Evolutionary conservation across 164 flowering plant species (phyloP).

Genomic region (Amborella trichopoda): DNA sequence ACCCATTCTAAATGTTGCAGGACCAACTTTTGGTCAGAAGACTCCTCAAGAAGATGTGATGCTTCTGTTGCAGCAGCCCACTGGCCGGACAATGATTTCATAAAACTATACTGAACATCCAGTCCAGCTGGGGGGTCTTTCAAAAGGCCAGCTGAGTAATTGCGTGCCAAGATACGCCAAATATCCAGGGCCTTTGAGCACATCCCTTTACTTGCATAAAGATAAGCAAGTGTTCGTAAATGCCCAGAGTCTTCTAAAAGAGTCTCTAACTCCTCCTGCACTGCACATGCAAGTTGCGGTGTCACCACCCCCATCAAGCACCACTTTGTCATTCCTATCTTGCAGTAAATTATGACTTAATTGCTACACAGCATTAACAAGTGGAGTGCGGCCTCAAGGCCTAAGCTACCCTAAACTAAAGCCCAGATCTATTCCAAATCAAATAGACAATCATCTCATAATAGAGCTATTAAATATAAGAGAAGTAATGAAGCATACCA

Average conservation of each 20-base stretch:
- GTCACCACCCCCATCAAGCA: constrained; percentile 78
- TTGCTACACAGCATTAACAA: constrained; percentile 30
- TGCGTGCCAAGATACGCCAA: constrained; percentile 71
- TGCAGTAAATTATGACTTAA: constrained; percentile 41
- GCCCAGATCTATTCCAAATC: too few species aligned
- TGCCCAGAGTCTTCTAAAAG: constrained; percentile 86
- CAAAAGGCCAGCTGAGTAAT: constrained; percentile 51
- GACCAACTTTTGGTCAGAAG: constrained; percentile 65
- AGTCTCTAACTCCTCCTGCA: constrained; percentile 99
- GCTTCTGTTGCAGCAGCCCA: constrained; percentile 80
- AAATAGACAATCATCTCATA: constrained; percentile 3
- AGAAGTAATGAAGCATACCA: constrained; percentile 43
- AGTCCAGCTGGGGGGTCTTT: constrained; percentile 26
- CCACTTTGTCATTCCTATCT: constrained; percentile 34
- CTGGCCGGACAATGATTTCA: constrained; percentile 26
- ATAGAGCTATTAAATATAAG: background rate
- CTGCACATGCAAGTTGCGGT: constrained; percentile 51
- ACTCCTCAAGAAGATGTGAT: constrained; percentile 79
- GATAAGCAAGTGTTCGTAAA: constrained; percentile 84
- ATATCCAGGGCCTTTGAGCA: constrained; percentile 70
- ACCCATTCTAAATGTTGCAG: constrained; percentile 98
- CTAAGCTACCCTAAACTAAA: too few species aligned
- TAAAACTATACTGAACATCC: constrained; percentile 13
- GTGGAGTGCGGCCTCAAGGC: constrained; percentile 33
- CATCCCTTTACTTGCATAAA: constrained; percentile 85